Base-by-base conservation (phyloP, 2,329 filamentous ascomycete genomes). In the Monilinia fructigena region DNA sequence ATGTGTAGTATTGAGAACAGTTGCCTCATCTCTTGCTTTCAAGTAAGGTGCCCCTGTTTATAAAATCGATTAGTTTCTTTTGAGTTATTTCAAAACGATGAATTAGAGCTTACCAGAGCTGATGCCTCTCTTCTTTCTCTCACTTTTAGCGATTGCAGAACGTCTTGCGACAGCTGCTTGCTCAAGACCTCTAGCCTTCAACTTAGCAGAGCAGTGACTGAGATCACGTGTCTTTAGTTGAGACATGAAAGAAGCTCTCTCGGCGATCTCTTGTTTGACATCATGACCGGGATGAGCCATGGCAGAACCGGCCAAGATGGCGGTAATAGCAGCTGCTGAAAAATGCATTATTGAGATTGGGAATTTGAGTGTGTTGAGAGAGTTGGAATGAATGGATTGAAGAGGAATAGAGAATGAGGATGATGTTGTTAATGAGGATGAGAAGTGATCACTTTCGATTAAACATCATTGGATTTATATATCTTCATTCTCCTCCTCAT, bases 231-330 rank as follows among this genome's bases (percentile, higher is more conserved):
- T 58, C 69, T 76, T 77, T 68, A 74, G 74, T 54, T 69, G 71
- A 58, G 74, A 71, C 67, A 79, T 66, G 68, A 78, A 78, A 20
- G 74, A 74, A 58, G 71, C 71, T 52, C 78, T 77, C 69, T 78
- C 72, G 50, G 71, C 73, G 48, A 78, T 73, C 55, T 79, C 77
- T 52, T 72, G 69, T 38, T 70, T 71, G 45, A 76, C 67, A 65
- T 80, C 76, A 61, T 79, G 74, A 28, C 78, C 78, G 0, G 78
- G 78, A 52, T 80, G 79, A 31, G 79, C 77, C 28, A 53, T 40
- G 23, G 50, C 59, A 20, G 20, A 48, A 20, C 20, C 20, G 6
- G 59, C 45, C 42, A 62, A 40, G 23, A 52, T 52, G 35, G 35
- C 59, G n/a, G 48, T 23, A 18, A 52, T 48, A 16, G 48, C 28